Evolutionary conservation across 2,329 filamentous ascomycete species (phyloP), one percentile per base, ranked within the genome.

Genomic region (Pseudogymnoascus sp.): DNA sequence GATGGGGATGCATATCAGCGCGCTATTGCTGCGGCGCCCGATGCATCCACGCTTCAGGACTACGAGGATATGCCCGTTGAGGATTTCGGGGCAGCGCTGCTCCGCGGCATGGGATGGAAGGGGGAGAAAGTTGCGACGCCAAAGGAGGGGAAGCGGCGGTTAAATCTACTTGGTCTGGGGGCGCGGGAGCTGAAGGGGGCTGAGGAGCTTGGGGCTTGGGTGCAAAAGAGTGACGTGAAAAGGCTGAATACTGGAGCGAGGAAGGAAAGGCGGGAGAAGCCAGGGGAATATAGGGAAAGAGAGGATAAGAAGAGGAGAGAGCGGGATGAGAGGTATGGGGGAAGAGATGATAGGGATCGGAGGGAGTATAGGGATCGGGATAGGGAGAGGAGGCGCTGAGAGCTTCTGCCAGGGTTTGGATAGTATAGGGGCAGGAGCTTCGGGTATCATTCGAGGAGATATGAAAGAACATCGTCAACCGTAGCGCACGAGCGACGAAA

Each of bases 61-160:
- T 97, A 97, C 76, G 88, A 89, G 63, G 86, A 88, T 11, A 88
- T 96, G 65, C 93, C 94, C 0, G 91, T 97, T 14, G 93, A 97
- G 68, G 92, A 97, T 69, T 99, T 97, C 67, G 94, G 94, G 6
- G 89, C 92, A 16, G 92, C 92, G 0, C 80, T 97, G 66, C 81
- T 99, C 36, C 86, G 92, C 33, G 92, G 92, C 8, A 97, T 97
- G 90, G 94, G 94, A 7, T 97, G 93, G 92, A 92, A 97, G 79
- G 88, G 76, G 81, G 65, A 76, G 79, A 55, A 81, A 80, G 80
- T 75, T 52, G 73, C 77, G 5, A 89, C 89, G 67, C 80, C 86
- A 36, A 87, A 84, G 65, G 78, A 86, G 16, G 80, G 86, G 12
- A 87, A 89, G 71, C 82, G 86, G 60, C 84, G 92, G 59, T 88